Base-by-base conservation (phyloP, 768 basidiomycete species). In the Termitomyces sp. region DNA sequence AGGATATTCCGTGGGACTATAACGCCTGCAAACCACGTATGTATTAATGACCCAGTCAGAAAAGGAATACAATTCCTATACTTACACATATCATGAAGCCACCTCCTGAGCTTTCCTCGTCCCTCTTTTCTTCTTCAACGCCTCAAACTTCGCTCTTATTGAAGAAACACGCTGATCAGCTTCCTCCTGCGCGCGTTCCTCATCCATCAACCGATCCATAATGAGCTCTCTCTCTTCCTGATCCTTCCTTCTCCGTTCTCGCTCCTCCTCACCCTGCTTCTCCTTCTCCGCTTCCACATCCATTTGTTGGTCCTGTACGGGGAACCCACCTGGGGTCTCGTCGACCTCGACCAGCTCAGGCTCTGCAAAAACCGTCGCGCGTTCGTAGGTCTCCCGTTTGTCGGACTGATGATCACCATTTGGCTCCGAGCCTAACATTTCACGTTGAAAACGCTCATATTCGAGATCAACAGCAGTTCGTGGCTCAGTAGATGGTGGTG, bases 151-250 rank as follows among this genome's bases (percentile, higher is more conserved):
- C 42, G 71, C 81, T 70, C 86, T 91, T 71, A 93, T 77, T 40
- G 77, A 60, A 9, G 66, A 65, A 10, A 91, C 90, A 50, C 82
- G 83, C 73, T 84, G 83, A 65, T 94, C 91, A 5, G 90, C 91
- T 65, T 93, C 91, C 65, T 94, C 91, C 73, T 94, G 91, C 31
- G 85, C 86, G 52, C 84, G 79, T 67, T 94, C 91, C 71, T 94
- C 91, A 29, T 92, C 91, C 66, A 91, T 55, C 44, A 93, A 68
- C 52, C 91, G 79, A 69, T 92, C 91, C 86, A 93, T 89, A 41
- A 93, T 92, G 56, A 92, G 70, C 61, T 93, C 90, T 46, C 82
- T 76, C 51, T 93, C 91, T 22, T 92, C 89, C 64, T 75, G 75
- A 61, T 85, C 84, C 67, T 77, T 86, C 60, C 72, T 68, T 61